A percentile compares a stretch with the other conserved stretches of the same genome.
phyloP scores from a whole-genome alignment of 225 moss, liverwort and hornwort species.

The Bryum argenteum region DNA sequence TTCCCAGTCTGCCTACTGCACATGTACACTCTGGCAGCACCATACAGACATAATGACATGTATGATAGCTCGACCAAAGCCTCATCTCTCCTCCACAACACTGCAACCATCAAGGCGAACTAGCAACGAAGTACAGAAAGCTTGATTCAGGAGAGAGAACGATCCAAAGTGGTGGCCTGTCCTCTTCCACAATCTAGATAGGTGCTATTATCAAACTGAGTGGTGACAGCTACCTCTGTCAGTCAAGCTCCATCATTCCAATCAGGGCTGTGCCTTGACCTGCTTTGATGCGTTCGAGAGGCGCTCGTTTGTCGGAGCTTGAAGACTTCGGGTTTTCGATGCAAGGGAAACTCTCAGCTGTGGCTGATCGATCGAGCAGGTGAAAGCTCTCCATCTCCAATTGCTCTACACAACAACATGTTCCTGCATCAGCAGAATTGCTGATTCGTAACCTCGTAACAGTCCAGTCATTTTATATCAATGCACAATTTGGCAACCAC shows the following conservation, averaged over 20 bases:
- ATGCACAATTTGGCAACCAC: neutral
- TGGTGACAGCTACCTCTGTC: neutral
- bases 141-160: neutral
- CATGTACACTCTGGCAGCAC: slow-evolving; percentile 24
- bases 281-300: no score
- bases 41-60: neutral
- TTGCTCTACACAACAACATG: neutral
- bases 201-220: neutral
- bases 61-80: neutral
- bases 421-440: slow-evolving; percentile 6
- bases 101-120: no score
- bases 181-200: neutral
- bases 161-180: neutral
- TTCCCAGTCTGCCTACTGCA: slow-evolving; percentile 16
- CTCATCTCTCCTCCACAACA: no score
- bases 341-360: neutral
- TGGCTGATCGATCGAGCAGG: neutral
- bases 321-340: neutral
- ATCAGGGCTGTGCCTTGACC: neutral
- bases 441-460: neutral
- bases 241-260: no score
- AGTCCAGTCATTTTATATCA: neutral
- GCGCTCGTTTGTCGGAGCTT: neutral
- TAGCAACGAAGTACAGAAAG: neutral
- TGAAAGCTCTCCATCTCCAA: slow-evolving; percentile 3